Conservation (phyloP, 768 basidiomycete genomes). For the Grammothele lineata region DNA sequence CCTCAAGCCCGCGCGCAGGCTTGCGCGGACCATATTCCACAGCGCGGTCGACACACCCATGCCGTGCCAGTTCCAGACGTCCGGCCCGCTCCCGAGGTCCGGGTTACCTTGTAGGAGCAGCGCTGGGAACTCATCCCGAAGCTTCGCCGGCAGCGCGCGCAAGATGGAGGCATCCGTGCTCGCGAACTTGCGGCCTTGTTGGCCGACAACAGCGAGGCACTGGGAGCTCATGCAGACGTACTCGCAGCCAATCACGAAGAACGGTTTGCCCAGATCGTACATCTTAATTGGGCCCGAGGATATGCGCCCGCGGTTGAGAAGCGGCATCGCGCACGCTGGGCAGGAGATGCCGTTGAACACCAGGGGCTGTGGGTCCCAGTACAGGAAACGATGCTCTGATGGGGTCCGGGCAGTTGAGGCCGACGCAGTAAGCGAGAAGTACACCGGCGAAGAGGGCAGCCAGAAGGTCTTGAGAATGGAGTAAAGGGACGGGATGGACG, state of each 20-base stretch:
- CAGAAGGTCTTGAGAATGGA: slow-evolving; percentile 80
- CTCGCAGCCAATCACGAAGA: slow-evolving; percentile 83
- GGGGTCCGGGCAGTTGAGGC: slow-evolving; percentile 63
- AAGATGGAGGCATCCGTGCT: slow-evolving; percentile 72
- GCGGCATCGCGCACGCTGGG: slow-evolving; percentile 55
- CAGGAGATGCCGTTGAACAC: slow-evolving; percentile 81
- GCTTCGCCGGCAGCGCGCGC: slow-evolving; percentile 59
- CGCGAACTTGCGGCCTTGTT: slow-evolving; percentile 63
- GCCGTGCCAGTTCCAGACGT: slow-evolving; percentile 76
- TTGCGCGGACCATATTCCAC: slow-evolving; percentile 70
- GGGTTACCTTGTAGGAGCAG: slow-evolving; percentile 51
- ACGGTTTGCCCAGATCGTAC: slow-evolving; percentile 75
- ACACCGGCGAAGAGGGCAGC: slow-evolving; percentile 75
- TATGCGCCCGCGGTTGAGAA: slow-evolving; percentile 69
- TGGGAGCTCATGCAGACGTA: slow-evolving; percentile 56
- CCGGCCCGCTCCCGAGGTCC: slow-evolving; percentile 50
- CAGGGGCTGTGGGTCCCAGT: slow-evolving; percentile 82
- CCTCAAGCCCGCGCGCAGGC: slow-evolving; percentile 51
- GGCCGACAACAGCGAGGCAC: slow-evolving; percentile 38
- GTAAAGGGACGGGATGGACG: slow-evolving; percentile 63
- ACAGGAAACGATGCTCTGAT: slow-evolving; percentile 75
- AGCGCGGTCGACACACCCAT: slow-evolving; percentile 66
- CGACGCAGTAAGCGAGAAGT: slow-evolving; percentile 73
- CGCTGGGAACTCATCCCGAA: slow-evolving; percentile 74
- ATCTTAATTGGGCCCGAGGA: slow-evolving; percentile 71